phyloP scores from a whole-genome alignment of 345 rosid genomes.

The Dovyalis caffra region DNA sequence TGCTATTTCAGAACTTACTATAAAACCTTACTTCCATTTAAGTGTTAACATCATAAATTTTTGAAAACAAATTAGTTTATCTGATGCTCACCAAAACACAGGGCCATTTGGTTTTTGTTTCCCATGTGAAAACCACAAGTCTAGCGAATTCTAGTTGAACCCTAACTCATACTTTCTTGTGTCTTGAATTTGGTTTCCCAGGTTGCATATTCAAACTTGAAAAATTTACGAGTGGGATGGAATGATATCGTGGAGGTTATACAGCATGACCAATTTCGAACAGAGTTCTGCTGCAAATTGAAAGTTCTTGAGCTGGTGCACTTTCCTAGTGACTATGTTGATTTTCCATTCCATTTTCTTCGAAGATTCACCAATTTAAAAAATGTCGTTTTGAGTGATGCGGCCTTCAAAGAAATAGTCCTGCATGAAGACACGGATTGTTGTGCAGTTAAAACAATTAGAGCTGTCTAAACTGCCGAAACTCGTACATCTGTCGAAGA shows the following conservation, averaged over 20 bases:
- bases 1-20: no score
- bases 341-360: slow-evolving; percentile 1
- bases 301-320: neutral
- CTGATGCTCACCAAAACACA: no score
- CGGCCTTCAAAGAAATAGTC: neutral
- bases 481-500: neutral
- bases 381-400: neutral
- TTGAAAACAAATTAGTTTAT: no score
- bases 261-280: neutral
- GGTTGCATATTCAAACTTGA: neutral
- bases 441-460: neutral
- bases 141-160: no score
- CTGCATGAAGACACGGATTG: neutral
- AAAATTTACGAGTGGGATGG: slow-evolving; percentile 3
- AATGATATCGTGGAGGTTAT: no score
- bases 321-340: neutral
- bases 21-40: no score
- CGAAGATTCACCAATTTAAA: neutral
- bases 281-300: neutral
- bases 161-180: no score
- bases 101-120: no score
- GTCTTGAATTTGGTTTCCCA: neutral
- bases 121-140: no score
- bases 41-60: slow-evolving; percentile 3
- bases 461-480: neutral